Conservation (phyloP, 1,284 basidiomycete species). For the Moniliella sp. region DNA sequence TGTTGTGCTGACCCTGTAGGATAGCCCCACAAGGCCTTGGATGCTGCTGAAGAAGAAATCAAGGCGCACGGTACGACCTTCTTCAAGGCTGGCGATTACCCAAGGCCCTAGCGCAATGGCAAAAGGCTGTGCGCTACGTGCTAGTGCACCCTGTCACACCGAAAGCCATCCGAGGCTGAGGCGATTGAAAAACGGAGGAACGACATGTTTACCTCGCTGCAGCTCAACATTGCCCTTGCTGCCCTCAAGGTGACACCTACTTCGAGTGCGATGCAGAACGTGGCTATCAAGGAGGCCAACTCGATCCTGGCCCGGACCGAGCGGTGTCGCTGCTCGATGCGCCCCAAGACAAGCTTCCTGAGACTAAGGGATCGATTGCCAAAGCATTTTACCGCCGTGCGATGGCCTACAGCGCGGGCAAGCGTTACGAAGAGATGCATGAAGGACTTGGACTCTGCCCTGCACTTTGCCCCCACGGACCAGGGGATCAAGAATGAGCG, state of each 20-base stretch:
- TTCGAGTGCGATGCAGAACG: slow-evolving; percentile 14
- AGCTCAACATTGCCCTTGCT: slow-evolving; percentile 39
- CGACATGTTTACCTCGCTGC: slow-evolving; percentile 15
- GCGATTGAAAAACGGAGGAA: slow-evolving; percentile 9
- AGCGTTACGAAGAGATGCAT: slow-evolving; percentile 54
- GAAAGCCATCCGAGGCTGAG: slow-evolving; percentile 4
- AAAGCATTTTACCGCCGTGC: slow-evolving; percentile 23
- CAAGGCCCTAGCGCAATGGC: slow-evolving; percentile 40
- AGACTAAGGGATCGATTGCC: slow-evolving; percentile 14
- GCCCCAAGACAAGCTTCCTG: not conserved
- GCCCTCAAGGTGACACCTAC: slow-evolving; percentile 40
- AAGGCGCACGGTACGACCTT: slow-evolving; percentile 50
- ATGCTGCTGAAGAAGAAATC: slow-evolving; percentile 46
- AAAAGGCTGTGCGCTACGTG: slow-evolving; percentile 63
- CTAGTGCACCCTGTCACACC: slow-evolving; percentile 57
- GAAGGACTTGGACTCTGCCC: slow-evolving; percentile 55
- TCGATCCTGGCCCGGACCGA: slow-evolving; percentile 25
- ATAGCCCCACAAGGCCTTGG: slow-evolving; percentile 43
- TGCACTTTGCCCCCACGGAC: slow-evolving; percentile 45
- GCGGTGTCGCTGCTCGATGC: not conserved
- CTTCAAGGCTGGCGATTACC: slow-evolving; percentile 57
- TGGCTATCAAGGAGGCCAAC: slow-evolving; percentile 48
- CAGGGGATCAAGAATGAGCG: slow-evolving; percentile 52
- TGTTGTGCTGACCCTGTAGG: not conserved
- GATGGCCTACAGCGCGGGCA: slow-evolving; percentile 39